These are phyloP conservation scores for Leishmania turanica DNA, from an alignment of 208 protist species.

Conservation along the genomic window DNA sequence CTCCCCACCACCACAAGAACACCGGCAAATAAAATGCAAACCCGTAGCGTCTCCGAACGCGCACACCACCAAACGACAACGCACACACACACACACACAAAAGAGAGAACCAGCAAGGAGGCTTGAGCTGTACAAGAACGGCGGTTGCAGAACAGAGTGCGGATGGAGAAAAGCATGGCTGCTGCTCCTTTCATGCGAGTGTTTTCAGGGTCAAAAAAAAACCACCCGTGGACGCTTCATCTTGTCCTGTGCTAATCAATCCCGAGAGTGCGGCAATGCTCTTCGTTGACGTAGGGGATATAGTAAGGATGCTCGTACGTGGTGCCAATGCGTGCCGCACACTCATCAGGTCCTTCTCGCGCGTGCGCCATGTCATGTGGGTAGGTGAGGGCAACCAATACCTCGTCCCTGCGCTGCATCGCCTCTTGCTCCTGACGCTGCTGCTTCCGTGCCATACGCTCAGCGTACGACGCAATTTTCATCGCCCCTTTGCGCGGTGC, in stretches of 20 bases:
- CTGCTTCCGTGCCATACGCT: conserved; percentile 10
- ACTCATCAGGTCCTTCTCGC: conserved; percentile 36
- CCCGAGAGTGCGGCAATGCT: conserved; percentile 32
- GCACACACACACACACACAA: background rate
- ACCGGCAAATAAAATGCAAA: too few relatives aligned
- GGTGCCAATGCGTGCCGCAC: conserved; percentile 17
- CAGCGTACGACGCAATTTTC: background rate
- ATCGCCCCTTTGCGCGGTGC: background rate
- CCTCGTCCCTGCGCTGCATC: conserved; percentile 49
- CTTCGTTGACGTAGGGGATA: conserved; percentile 28
- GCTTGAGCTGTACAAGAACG: background rate
- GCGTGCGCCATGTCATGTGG: conserved; percentile 32
- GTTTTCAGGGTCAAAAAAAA: background rate
- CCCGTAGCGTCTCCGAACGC: too few relatives aligned
- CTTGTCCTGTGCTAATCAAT: conserved; percentile 19
- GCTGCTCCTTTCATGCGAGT: background rate
- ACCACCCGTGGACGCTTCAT: too few relatives aligned
- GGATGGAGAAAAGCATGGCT: background rate
- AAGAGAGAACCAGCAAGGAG: background rate
- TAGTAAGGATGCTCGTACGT: conserved; percentile 52
- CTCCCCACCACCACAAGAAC: too few relatives aligned
- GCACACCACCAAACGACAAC: background rate
- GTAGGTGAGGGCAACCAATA: conserved; percentile 30
- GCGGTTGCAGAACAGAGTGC: background rate
- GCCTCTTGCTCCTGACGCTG: conserved; percentile 35